Evolutionary conservation across 371 early-diverging fungal genomes (phyloP).

Genomic region (Apophysomyces sp.): DNA sequence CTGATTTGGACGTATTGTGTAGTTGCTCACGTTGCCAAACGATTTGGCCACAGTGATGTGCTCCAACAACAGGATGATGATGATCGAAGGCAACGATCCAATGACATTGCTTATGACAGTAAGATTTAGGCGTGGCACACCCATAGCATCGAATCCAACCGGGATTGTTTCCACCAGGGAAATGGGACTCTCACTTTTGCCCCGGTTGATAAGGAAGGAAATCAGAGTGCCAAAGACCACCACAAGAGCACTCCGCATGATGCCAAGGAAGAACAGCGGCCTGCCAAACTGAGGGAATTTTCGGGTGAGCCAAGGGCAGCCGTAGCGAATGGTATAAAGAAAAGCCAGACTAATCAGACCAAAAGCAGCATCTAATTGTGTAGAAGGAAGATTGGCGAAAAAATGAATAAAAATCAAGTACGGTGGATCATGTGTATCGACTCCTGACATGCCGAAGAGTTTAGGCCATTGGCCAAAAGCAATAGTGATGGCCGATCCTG

Average conservation of each 20-base stretch:
- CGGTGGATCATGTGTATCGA: conserved; percentile 52
- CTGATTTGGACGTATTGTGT: conserved; percentile 64
- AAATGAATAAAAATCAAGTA: conserved; percentile 48
- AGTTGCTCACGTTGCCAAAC: conserved; percentile 67
- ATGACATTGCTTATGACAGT: conserved; percentile 38
- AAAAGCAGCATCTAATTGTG: conserved; percentile 40
- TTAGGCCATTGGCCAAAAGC: conserved; percentile 69
- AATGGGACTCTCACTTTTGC: conserved; percentile 17
- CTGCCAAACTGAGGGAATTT: conserved; percentile 20
- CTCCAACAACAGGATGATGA: conserved; percentile 71
- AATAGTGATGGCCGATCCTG: conserved; percentile 69
- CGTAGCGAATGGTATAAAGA: conserved; percentile 30
- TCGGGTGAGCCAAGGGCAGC: conserved; percentile 16
- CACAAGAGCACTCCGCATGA: conserved; percentile 33
- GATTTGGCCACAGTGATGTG: conserved; percentile 78
- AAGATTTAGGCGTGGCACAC: conserved; percentile 41
- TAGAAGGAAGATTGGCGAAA: conserved; percentile 25
- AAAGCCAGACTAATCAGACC: conserved; percentile 30
- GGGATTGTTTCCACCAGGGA: conserved; percentile 64
- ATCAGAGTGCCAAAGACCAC: conserved; percentile 30
- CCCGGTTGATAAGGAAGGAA: conserved; percentile 22
- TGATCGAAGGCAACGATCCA: conserved; percentile 53
- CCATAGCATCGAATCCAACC: conserved; percentile 56
- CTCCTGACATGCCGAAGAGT: conserved; percentile 60
- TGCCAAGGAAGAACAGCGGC: conserved; percentile 33